Evolutionary conservation across 257 asterid genomes (phyloP).

Genomic region (Gentiana macrophylla): DNA sequence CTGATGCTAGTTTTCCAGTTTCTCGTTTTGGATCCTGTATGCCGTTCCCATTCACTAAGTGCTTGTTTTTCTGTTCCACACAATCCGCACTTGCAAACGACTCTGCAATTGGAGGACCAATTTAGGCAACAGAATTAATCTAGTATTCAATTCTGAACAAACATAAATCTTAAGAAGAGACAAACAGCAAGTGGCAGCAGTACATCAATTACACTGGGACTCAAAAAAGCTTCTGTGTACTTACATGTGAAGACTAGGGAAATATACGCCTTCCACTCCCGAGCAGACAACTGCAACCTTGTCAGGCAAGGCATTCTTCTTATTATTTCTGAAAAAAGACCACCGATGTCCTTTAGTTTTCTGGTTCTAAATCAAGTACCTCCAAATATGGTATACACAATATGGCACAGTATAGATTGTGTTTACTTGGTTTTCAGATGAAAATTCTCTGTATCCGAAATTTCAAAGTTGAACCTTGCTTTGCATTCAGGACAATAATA

Average conservation of each 20-base stretch:
- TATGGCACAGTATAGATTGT: slow-evolving; percentile 6
- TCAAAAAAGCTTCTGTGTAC: slow-evolving; percentile 9
- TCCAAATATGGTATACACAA: slow-evolving; percentile 3
- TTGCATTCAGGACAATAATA: slow-evolving; percentile 97
- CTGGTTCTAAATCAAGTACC: slow-evolving; percentile 9
- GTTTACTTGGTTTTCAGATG: slow-evolving; percentile 57
- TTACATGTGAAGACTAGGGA: slow-evolving; percentile 93
- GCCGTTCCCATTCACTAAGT: slow-evolving; percentile 94
- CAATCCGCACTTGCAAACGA: slow-evolving; percentile 93
- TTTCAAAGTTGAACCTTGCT: slow-evolving; percentile 87
- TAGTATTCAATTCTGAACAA: neutral
- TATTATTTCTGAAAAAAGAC: slow-evolving; percentile 50
- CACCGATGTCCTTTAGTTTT: slow-evolving; percentile 13
- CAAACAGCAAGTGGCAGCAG: no score
- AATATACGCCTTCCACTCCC: slow-evolving; percentile 83
- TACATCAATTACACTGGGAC: neutral
- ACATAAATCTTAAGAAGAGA: neutral
- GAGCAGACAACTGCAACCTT: slow-evolving; percentile 82
- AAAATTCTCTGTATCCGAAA: slow-evolving; percentile 82
- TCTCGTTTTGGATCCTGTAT: slow-evolving; percentile 74
- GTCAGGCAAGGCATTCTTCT: slow-evolving; percentile 60
- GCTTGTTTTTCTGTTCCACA: slow-evolving; percentile 89
- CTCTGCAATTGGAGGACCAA: slow-evolving; percentile 38
- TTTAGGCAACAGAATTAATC: neutral
- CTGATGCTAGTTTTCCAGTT: slow-evolving; percentile 90